Evolutionary conservation across 768 basidiomycete species (phyloP).

Genomic region (Auricularia sp.): DNA sequence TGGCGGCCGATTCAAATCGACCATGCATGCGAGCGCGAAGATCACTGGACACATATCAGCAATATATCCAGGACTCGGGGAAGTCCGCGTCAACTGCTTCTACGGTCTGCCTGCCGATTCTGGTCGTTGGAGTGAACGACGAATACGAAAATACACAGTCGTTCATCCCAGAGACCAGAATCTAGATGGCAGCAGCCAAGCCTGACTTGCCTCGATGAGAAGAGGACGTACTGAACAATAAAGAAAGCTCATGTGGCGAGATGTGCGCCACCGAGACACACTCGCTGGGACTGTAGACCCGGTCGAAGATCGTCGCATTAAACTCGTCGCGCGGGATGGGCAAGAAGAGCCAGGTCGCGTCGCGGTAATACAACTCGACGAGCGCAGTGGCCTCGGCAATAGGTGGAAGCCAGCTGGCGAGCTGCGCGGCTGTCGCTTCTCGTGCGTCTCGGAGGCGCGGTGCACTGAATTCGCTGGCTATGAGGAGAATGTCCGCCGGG

Average conservation of each 20-base stretch:
- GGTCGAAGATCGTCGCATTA: slow-evolving; percentile 34
- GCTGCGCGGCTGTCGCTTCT: no score
- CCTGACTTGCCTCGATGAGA: not conserved
- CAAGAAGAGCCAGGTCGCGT: not conserved
- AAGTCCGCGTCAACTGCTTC: not conserved
- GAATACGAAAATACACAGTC: no score
- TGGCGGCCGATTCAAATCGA: not conserved
- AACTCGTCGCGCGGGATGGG: not conserved
- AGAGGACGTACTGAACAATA: slow-evolving; percentile 35
- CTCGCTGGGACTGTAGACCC: slow-evolving; percentile 16
- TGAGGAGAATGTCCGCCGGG: no score
- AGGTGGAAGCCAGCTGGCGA: no score
- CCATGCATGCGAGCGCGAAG: slow-evolving; percentile 6
- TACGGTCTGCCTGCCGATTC: not conserved
- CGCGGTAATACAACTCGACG: not conserved
- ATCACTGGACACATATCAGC: slow-evolving; percentile 30
- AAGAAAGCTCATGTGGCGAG: slow-evolving; percentile 30
- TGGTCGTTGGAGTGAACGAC: no score
- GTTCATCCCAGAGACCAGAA: no score
- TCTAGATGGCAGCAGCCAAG: not conserved
- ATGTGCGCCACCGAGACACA: not conserved
- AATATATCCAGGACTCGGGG: slow-evolving; percentile 16
- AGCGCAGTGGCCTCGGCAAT: no score
- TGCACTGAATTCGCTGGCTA: no score
- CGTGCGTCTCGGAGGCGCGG: no score